Conservation (phyloP, 345 rosid genomes). For the Ceriops zippeliana region DNA sequence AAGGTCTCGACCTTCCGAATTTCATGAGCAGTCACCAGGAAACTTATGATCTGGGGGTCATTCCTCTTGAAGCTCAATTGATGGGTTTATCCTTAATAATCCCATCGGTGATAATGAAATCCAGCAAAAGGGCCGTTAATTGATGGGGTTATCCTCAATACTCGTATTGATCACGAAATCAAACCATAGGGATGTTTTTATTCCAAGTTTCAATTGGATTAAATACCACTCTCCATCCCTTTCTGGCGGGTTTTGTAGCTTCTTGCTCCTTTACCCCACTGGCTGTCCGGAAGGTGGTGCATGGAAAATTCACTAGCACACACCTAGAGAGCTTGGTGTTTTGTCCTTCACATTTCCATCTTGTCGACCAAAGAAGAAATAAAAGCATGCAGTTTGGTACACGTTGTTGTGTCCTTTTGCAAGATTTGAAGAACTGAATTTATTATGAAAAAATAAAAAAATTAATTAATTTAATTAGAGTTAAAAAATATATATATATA, state of each 20-base stretch:
- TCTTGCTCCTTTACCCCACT: background rate
- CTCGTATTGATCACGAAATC: background rate
- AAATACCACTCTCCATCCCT: background rate
- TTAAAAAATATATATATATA: too few species aligned
- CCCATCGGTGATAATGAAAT: background rate
- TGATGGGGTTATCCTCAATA: background rate
- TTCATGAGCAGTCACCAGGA: background rate
- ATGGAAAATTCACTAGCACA: background rate
- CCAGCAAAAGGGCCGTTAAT: background rate
- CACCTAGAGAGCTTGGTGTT: background rate
- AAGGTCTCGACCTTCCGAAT: background rate
- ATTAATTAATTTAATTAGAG: too few species aligned
- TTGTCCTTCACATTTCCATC: background rate
- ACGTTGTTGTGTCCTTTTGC: background rate
- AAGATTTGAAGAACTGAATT: slow-evolving; percentile 3
- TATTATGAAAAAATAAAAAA: background rate
- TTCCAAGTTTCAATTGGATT: background rate
- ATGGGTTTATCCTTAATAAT: background rate
- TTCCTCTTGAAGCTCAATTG: background rate
- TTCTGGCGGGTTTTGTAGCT: background rate
- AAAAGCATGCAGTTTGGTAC: background rate
- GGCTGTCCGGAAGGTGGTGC: background rate
- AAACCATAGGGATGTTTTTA: background rate
- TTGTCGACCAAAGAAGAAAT: background rate
- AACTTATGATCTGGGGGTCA: too few species aligned